Evolutionary conservation across 768 basidiomycete genomes (phyloP).

Genomic region (Rhizopogon sp.): DNA sequence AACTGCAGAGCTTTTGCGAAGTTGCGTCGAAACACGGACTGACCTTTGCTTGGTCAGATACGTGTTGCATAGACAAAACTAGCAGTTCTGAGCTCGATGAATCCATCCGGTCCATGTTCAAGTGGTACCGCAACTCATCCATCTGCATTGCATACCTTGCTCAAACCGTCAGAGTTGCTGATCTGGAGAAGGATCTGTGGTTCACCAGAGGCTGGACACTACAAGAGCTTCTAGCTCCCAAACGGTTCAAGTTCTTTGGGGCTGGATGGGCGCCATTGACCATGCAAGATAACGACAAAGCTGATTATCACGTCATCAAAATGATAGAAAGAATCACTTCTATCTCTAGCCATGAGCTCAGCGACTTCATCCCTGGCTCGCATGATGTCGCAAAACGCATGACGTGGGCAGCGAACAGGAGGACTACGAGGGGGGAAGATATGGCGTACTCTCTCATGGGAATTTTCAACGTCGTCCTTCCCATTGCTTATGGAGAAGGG

Average conservation of each 20-base stretch:
- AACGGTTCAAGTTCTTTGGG: constrained; percentile 8
- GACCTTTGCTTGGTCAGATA: constrained; percentile 7
- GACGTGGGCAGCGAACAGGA: constrained; percentile 8
- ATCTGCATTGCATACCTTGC: constrained; percentile 9
- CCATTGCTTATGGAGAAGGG: constrained; percentile 12
- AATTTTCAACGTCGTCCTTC: constrained; percentile 7
- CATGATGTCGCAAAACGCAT: constrained; percentile 1
- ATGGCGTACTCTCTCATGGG: constrained; percentile 11
- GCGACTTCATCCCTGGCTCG: neutral
- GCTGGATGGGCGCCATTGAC: constrained; percentile 3
- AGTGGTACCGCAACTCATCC: constrained; percentile 10
- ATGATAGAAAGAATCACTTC: neutral
- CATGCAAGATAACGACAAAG: neutral
- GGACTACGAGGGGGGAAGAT: constrained; percentile 13
- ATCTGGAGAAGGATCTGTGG: constrained; percentile 7
- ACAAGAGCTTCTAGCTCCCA: constrained; percentile 7
- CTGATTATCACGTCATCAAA: neutral
- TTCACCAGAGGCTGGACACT: constrained; percentile 8
- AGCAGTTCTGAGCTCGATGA: constrained; percentile 12
- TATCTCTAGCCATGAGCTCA: neutral
- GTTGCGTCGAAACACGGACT: neutral
- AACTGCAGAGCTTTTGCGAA: neutral
- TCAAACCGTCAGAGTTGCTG: neutral
- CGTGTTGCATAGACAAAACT: constrained; percentile 7
- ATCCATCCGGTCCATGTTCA: constrained; percentile 11